Evolutionary conservation across 106 monocot species (phyloP).

Genomic region (Hemerocallis citrina): DNA sequence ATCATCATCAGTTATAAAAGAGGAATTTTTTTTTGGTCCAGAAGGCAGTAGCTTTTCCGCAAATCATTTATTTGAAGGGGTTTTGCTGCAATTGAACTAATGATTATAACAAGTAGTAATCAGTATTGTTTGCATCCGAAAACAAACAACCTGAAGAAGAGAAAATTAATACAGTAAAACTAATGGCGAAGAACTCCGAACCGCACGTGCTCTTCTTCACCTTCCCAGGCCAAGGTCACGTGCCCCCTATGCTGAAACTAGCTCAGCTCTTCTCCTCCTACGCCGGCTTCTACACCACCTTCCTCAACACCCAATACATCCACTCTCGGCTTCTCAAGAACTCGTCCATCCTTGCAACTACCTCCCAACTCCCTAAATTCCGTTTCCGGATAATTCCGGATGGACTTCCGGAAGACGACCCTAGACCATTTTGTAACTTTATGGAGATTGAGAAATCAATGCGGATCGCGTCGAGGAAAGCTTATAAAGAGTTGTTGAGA

Average conservation of each 20-base stretch:
- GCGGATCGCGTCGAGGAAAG: constrained; percentile 1
- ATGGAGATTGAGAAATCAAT: constrained; percentile 18
- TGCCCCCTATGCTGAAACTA: constrained; percentile 33
- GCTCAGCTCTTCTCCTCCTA: constrained; percentile 30
- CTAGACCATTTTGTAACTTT: not conserved
- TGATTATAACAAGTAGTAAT: no score
- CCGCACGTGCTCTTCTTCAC: constrained; percentile 32
- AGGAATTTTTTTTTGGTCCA: no score
- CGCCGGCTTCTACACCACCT: constrained; percentile 22
- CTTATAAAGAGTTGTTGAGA: constrained; percentile 9
- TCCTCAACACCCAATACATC: constrained; percentile 12
- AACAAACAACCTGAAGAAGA: no score
- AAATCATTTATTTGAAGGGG: no score
- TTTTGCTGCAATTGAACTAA: no score
- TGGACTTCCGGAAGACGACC: constrained; percentile 30
- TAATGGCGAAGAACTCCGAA: no score
- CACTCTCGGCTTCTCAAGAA: constrained; percentile 11
- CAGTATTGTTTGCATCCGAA: no score
- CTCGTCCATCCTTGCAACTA: constrained; percentile 2
- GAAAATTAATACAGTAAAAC: no score
- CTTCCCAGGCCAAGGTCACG: constrained; percentile 29
- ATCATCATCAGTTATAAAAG: no score
- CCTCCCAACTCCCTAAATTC: constrained; percentile 15
- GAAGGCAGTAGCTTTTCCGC: no score
- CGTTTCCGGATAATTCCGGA: constrained; percentile 45